Evolutionary conservation across 1,284 basidiomycete genomes (phyloP).

Genomic region (Leucoagaricus sp.): DNA sequence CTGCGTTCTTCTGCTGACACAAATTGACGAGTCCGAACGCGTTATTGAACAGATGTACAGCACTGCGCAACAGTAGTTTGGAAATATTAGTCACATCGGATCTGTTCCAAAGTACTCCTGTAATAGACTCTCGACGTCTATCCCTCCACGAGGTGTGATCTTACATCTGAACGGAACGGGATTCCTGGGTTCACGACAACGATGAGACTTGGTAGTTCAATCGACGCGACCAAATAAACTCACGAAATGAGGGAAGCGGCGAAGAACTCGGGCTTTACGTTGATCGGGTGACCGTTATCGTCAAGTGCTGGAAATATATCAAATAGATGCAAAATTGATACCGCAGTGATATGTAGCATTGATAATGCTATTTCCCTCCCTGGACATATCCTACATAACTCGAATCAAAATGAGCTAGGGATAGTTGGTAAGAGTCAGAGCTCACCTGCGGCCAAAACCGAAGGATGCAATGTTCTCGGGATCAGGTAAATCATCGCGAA

Average conservation of each 20-base stretch:
- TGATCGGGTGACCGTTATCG: conserved; percentile 20
- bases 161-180: too few species aligned
- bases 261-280: neutral
- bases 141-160: too few species aligned
- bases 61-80: too few species aligned
- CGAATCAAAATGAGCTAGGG: neutral
- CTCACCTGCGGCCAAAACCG: neutral
- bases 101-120: too few species aligned
- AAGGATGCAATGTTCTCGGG: neutral
- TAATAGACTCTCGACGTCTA: too few species aligned
- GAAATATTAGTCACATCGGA: too few species aligned
- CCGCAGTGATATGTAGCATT: conserved; percentile 23
- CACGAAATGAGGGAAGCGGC: neutral
- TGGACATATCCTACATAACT: conserved; percentile 26
- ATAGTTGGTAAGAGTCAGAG: neutral
- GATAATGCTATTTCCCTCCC: conserved; percentile 26
- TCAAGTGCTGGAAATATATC: conserved; percentile 24
- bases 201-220: too few species aligned
- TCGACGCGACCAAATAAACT: too few species aligned
- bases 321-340: conserved; percentile 25
- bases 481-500: neutral
- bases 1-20: too few species aligned
- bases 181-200: too few species aligned
- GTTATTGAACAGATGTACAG: too few species aligned
- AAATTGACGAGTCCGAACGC: too few species aligned